Percentiles rank a stretch among this genome's conserved stretches.
Conservation (phyloP, 345 rosid species). For the Clausena lansium region DNA sequence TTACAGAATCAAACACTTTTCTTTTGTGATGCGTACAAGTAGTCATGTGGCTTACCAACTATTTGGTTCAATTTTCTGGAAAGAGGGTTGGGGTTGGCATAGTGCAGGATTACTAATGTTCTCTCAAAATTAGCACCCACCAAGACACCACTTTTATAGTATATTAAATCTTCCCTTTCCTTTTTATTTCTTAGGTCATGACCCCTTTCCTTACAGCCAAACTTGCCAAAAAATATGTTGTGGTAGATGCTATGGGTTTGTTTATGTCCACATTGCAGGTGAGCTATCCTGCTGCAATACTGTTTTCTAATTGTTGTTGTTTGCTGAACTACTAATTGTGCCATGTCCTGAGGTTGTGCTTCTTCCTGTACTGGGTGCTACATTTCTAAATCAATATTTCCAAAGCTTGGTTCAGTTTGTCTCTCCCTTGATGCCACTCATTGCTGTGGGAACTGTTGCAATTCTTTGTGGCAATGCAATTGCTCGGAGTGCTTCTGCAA, state of each 20-base stretch:
- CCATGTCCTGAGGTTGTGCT: slow-evolving; percentile 61
- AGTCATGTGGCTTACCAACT: not conserved
- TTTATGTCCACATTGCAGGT: slow-evolving; percentile 80
- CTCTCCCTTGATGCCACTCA: slow-evolving; percentile 79
- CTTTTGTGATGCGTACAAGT: not conserved
- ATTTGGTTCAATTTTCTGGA: not conserved
- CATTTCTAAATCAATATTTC: slow-evolving; percentile 80
- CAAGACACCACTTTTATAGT: not conserved
- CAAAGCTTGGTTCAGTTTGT: slow-evolving; percentile 62
- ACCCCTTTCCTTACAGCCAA: slow-evolving; percentile 87
- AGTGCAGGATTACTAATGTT: not conserved
- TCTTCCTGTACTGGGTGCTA: slow-evolving; percentile 84
- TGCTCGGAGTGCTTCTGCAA: slow-evolving; percentile 69
- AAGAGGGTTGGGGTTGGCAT: not conserved
- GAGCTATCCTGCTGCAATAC: slow-evolving; percentile 11
- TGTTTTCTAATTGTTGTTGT: not conserved
- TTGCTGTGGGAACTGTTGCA: slow-evolving; percentile 83
- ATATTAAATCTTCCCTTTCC: slow-evolving; percentile 10
- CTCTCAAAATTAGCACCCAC: not conserved
- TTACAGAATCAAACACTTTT: not conserved
- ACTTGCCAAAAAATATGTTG: slow-evolving; percentile 81
- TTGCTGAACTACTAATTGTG: not conserved
- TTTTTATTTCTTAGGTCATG: slow-evolving; percentile 56
- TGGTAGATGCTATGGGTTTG: slow-evolving; percentile 74
- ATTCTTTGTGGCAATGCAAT: slow-evolving; percentile 79